Evolutionary conservation across 2,329 filamentous ascomycete species (phyloP).

Genomic region (Dothiorella sarmentorum): DNA sequence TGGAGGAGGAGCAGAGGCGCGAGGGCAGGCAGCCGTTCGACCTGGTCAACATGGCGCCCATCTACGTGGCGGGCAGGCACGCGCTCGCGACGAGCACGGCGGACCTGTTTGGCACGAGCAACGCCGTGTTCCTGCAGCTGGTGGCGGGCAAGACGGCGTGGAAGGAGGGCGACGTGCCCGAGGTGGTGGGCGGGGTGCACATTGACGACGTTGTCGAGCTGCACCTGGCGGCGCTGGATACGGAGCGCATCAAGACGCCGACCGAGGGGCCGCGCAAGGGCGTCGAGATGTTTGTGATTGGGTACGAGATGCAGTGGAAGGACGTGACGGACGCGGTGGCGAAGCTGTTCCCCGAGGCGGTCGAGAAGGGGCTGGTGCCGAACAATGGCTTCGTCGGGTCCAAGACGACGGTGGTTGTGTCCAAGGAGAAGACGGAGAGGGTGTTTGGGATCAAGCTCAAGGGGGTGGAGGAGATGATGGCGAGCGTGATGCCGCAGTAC

Average conservation of each 20-base stretch:
- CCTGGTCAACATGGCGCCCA: neutral
- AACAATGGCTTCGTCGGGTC: constrained; percentile 13
- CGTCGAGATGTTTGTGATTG: neutral
- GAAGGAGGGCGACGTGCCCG: neutral
- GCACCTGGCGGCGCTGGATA: constrained; percentile 18
- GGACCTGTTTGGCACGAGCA: neutral
- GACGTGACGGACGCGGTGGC: neutral
- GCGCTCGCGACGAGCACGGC: neutral
- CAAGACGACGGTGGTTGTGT: neutral
- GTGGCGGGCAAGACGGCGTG: neutral
- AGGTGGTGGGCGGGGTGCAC: constrained; percentile 1
- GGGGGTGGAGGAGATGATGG: neutral
- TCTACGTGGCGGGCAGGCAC: neutral
- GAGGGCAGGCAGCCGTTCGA: neutral
- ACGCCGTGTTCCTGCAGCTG: neutral
- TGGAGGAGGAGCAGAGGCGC: neutral
- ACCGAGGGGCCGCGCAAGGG: neutral
- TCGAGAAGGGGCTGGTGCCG: constrained; percentile 5
- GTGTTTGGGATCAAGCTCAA: constrained; percentile 2
- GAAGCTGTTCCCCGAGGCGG: constrained; percentile 11
- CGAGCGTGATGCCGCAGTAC: neutral
- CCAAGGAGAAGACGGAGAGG: neutral
- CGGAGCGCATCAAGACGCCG: neutral
- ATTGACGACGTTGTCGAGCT: constrained; percentile 16
- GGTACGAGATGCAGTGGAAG: neutral